Percentiles rank a stretch among this genome's conserved stretches.
phyloP scores from a whole-genome alignment of 1,139 yeast species.

The Arxiozyma telluris region DNA sequence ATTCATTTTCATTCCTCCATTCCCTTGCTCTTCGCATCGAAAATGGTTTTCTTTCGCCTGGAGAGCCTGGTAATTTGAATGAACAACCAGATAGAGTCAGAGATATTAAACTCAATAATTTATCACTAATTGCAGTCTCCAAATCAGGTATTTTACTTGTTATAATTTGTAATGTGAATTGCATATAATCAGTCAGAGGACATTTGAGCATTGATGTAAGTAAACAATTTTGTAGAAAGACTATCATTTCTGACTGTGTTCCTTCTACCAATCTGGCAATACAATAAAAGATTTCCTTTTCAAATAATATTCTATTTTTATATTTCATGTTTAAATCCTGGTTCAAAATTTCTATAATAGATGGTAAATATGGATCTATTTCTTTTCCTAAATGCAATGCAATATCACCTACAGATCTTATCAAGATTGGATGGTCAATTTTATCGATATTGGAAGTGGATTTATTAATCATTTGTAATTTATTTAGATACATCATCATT shows the following conservation, averaged over 20 bases:
- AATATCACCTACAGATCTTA: slow-evolving; percentile 74
- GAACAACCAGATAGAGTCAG: slow-evolving; percentile 70
- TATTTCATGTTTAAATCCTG: slow-evolving; percentile 72
- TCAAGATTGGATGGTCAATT: slow-evolving; percentile 62
- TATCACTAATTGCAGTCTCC: slow-evolving; percentile 61
- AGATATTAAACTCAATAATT: slow-evolving; percentile 63
- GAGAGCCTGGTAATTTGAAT: slow-evolving; percentile 84
- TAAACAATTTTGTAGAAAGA: slow-evolving; percentile 74
- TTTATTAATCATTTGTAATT: slow-evolving; percentile 56
- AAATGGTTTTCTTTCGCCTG: slow-evolving; percentile 48
- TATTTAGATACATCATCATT: slow-evolving; percentile 66
- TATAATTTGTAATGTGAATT: slow-evolving; percentile 60
- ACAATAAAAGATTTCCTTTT: slow-evolving; percentile 83
- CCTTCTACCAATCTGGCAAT: slow-evolving; percentile 79
- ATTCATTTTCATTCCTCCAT: slow-evolving; percentile 64
- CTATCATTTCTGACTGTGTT: slow-evolving; percentile 85
- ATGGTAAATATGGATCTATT: slow-evolving; percentile 82
- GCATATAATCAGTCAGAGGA: slow-evolving; percentile 72
- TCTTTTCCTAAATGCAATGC: slow-evolving; percentile 78
- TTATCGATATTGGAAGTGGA: slow-evolving; percentile 17
- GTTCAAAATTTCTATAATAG: slow-evolving; percentile 71
- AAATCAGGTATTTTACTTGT: slow-evolving; percentile 75
- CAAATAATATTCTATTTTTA: slow-evolving; percentile 61
- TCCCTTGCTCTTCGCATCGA: slow-evolving; percentile 62
- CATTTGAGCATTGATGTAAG: slow-evolving; percentile 74